Base-by-base conservation (phyloP, 2,329 filamentous ascomycete species). In the Colletotrichum sp. region DNA sequence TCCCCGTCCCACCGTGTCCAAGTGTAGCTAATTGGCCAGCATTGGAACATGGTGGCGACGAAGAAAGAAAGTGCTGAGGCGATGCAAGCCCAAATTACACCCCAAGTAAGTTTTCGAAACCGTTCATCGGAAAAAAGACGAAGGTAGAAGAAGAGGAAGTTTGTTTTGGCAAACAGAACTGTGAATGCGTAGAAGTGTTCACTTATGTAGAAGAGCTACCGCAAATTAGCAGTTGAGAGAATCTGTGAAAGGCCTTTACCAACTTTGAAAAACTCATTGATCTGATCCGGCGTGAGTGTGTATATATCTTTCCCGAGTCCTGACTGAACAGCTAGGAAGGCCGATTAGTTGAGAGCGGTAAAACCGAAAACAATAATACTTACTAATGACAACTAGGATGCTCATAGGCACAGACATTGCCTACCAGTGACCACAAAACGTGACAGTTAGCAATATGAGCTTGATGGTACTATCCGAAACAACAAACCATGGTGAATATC, bases 1-100 rank as follows among this genome's bases (percentile, higher is more conserved):
- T 86, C 79, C 3, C 86, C 87, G 52, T 88, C 86, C 89, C 89
- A 91, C 9, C 80, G 80, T 0, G 81, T 84, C 90, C 90, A 92
- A 78, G 87, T 88, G 74, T 84, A 87, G 12, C 79, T 80, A 32
- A 91, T 82, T 1, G 89, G 89, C 32, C 77, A 80, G 80, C 89
- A 90, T 74, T 88, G 85, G 64, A 90, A 87, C 21, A 88, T 79
- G 13, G 81, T 84, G 5, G 84, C 79, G 6, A 88, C 60, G 28
- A 85, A 75, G 72, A 87, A 89, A 5, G 79, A 76, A 28, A 86
- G 4, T 9, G 86, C 85, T 70, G 82, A 86, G 0, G 82, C 6
- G 3, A 81, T 55, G 71, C 83, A 84, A 68, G 87, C 79, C 57
- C 77, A 80, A 36, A 88, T 79, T 1, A 86, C 85, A n/a, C 66